Evolutionary conservation across 2,329 filamentous ascomycete species (phyloP).

Genomic region (Thermothelomyces thermophilus): DNA sequence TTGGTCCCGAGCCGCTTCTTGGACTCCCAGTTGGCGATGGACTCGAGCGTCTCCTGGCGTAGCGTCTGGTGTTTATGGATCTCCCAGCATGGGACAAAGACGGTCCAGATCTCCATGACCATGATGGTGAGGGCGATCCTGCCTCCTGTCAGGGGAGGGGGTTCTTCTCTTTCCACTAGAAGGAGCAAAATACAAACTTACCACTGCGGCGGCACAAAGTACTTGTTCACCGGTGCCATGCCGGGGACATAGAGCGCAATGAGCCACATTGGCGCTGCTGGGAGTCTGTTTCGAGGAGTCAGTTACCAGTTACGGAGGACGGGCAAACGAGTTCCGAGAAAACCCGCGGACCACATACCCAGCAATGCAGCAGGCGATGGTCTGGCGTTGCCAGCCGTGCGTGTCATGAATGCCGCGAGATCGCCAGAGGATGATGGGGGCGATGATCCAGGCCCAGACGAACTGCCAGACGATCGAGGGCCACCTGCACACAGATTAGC

Average conservation of each 20-base stretch:
- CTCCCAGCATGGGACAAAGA: constrained; percentile 58
- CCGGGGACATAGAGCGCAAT: constrained; percentile 48
- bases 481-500: constrained; percentile 38
- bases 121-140: constrained; percentile 55
- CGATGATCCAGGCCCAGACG: constrained; percentile 56
- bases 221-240: constrained; percentile 46
- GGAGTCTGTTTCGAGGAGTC: constrained; percentile 42
- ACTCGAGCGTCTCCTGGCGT: constrained; percentile 42
- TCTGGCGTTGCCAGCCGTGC: constrained; percentile 60
- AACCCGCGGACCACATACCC: constrained; percentile 31
- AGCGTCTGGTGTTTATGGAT: constrained; percentile 41
- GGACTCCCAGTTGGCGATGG: constrained; percentile 43
- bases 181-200: no score
- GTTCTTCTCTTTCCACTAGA: no score
- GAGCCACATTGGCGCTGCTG: constrained; percentile 62
- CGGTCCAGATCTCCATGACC: constrained; percentile 55
- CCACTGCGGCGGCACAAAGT: constrained; percentile 57
- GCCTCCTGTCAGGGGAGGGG: background rate
- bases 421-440: constrained; percentile 55
- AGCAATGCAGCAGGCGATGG: constrained; percentile 44
- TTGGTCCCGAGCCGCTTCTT: constrained; percentile 30
- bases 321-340: no score
- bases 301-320: background rate
- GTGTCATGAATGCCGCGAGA: constrained; percentile 56
- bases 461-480: constrained; percentile 59